Evolutionary conservation across 441 rosid species (phyloP), one percentile per base, ranked within the genome.

Genomic region (Syzygium syzygioides): DNA sequence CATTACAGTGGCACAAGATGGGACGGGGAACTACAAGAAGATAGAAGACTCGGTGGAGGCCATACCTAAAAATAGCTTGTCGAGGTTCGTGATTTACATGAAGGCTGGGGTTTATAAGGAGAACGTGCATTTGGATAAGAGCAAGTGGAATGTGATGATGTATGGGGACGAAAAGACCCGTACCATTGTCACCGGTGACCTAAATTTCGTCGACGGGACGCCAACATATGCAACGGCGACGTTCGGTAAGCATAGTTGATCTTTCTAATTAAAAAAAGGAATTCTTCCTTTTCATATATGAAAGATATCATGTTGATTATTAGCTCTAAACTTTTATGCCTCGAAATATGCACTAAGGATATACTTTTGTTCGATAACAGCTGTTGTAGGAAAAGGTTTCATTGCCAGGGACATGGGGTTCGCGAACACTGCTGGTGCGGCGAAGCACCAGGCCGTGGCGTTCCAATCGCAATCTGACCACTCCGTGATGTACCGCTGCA

Each of bases 401-500:
- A 87, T 96, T 32, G 95, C 95, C 20, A 94, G 91, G 66, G 97
- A 94, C 90, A 95, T 96, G 34, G 83, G 37, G 28, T 95, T 96
- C 88, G 89, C 87, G 34, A 97, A 97, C 98, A 92, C 95, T 14
- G 94, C 99, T 3, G 98, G 99, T 25, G 90, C 98, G 34, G 90
- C 11, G 1, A 96, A 95, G 90, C 98, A 96, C 62, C 99, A 97
- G 87, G 99, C 99, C 2, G 98, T 97, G 55, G 99, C 99, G 14
- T 94, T 96, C 91, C 91, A 97, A 85, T 95, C 96, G 11, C 95
- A 94, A 9, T 95, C 99, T 5, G 98, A 97, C 89, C 91, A 86
- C 86, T 95, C 98, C 0, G 94, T 94, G 2, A 93, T 91, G 80
- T 93, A 92, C 91, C 91, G 86, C 28, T 96, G 98, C 59, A 37